Evolutionary conservation across 164 flowering plant species (phyloP).

Genomic region (Hamamelis virginiana): DNA sequence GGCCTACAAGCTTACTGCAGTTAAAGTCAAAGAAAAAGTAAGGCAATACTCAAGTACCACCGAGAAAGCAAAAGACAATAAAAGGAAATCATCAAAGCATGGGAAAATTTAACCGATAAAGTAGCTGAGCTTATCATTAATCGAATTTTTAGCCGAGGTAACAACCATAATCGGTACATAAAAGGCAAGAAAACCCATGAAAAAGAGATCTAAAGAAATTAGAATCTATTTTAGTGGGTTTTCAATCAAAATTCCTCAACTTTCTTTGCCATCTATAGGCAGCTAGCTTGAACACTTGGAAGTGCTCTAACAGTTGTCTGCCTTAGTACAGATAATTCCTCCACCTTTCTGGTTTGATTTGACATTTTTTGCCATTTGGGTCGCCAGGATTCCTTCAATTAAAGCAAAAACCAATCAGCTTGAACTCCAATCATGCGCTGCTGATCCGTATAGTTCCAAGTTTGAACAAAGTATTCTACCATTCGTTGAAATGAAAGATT

Average conservation of each 20-base stretch:
- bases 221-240: background rate
- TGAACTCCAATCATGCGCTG: background rate
- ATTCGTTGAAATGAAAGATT: background rate
- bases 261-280: background rate
- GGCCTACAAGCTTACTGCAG: background rate
- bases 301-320: no score
- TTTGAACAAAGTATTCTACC: background rate
- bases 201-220: background rate
- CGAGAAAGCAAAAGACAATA: constrained; percentile 6
- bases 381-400: no score
- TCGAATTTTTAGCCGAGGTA: background rate
- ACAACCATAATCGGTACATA: background rate
- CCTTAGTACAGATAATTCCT: no score
- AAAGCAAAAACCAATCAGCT: background rate
- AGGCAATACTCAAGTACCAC: constrained; percentile 12
- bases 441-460: background rate
- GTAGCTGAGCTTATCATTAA: background rate
- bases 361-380: no score
- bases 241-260: background rate
- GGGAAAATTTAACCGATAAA: no score
- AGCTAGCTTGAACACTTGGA: no score
- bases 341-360: no score
- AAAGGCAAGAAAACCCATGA: constrained; percentile 4
- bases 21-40: constrained; percentile 20
- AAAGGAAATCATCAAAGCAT: no score